A percentile compares a stretch with the other conserved stretches of the same genome.
Conservation (phyloP, 192 early-diverging fungal genomes). For the Phlyctochytrium bullatum region DNA sequence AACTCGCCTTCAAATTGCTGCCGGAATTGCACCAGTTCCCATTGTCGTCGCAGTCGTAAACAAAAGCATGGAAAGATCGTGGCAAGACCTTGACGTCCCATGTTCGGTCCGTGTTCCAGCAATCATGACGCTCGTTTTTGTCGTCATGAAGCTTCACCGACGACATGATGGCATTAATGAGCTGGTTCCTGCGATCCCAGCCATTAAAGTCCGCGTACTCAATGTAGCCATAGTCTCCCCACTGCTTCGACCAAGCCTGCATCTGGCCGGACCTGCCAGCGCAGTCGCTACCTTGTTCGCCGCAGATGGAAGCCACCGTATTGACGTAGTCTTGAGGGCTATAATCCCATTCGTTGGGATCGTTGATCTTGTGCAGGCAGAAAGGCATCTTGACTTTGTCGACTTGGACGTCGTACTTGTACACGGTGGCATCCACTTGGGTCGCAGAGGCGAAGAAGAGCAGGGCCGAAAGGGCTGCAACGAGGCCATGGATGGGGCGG, state of each 20-base stretch:
- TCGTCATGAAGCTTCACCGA: not conserved
- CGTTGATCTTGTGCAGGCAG: not conserved
- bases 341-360: not conserved
- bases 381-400: not conserved
- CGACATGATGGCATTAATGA: not conserved
- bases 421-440: not conserved
- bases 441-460: too few species aligned
- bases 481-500: too few species aligned
- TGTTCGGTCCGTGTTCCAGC: not conserved
- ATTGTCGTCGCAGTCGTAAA: not conserved
- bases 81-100: not conserved
- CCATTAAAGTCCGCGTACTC: not conserved
- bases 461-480: not conserved
- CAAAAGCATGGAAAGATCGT: not conserved
- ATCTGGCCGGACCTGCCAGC: not conserved
- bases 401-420: not conserved
- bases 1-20: not conserved
- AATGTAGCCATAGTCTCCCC: not conserved
- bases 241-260: not conserved
- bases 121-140: not conserved
- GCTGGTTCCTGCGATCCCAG: not conserved
- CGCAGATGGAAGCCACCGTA: not conserved
- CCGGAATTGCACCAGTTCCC: not conserved
- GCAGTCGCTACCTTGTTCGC: not conserved
- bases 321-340: not conserved